These are phyloP conservation scores for Kurtzmaniella fragi DNA, from an alignment of 805 yeast genomes.

Conservation along the genomic window DNA sequence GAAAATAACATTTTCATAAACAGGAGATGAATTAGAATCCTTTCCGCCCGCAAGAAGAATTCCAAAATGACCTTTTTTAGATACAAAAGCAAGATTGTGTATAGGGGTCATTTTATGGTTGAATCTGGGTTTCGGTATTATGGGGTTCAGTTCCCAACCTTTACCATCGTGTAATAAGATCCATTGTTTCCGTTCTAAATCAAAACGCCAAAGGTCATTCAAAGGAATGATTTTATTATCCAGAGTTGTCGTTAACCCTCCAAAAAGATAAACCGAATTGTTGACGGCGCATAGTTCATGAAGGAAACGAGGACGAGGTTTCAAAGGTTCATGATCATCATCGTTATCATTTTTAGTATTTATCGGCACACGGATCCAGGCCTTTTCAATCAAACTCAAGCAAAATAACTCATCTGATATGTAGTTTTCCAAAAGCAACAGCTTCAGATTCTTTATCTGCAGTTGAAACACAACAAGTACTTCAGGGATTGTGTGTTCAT, in stretches of 20 bases:
- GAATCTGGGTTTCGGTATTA: slow-evolving; percentile 38
- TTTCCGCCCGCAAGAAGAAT: slow-evolving; percentile 52
- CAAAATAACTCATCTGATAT: slow-evolving; percentile 62
- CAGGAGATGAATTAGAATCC: slow-evolving; percentile 26
- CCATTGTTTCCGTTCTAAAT: slow-evolving; percentile 52
- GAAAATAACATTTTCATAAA: slow-evolving; percentile 34
- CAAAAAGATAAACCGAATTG: slow-evolving; percentile 53
- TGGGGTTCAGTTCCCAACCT: slow-evolving; percentile 13
- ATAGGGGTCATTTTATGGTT: slow-evolving; percentile 48
- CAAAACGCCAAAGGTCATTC: slow-evolving; percentile 69
- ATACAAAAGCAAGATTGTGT: slow-evolving; percentile 30
- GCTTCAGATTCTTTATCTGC: slow-evolving; percentile 23
- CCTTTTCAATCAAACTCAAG: slow-evolving; percentile 52
- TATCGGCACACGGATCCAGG: slow-evolving; percentile 46
- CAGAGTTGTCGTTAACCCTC: slow-evolving; percentile 50
- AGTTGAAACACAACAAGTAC: slow-evolving; percentile 34
- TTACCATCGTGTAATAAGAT: slow-evolving; percentile 36
- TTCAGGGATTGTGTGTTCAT: slow-evolving; percentile 29
- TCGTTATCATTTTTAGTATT: background rate
- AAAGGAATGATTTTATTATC: slow-evolving; percentile 29
- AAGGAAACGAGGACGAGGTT: slow-evolving; percentile 48
- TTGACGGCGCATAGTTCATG: slow-evolving; percentile 53
- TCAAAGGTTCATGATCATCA: slow-evolving; percentile 7
- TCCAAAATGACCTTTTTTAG: slow-evolving; percentile 40
- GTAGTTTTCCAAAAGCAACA: slow-evolving; percentile 27